Conservation (phyloP, 176 grass and related monocot species). For the Tuctoria greenei region DNA sequence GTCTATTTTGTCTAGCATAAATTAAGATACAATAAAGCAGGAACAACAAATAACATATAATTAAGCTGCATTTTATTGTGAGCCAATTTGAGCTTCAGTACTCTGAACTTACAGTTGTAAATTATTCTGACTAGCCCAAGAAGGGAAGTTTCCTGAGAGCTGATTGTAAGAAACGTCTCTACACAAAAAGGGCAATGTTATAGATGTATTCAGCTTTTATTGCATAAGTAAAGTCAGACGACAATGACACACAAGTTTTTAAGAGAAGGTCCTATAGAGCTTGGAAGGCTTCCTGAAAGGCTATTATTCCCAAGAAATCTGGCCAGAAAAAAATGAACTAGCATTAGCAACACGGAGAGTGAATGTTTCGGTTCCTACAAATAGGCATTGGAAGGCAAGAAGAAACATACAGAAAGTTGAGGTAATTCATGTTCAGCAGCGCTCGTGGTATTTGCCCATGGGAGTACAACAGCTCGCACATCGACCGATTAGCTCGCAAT, state of each 20-base stretch:
- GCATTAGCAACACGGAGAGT: no score
- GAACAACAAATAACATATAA: no score
- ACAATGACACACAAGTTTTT: constrained; percentile 52
- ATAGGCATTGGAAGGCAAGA: no score
- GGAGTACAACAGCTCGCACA: background rate
- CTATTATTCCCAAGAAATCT: constrained; percentile 95
- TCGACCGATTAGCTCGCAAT: constrained; percentile 23
- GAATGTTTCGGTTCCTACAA: no score
- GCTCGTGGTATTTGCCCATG: background rate
- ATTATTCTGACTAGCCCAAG: constrained; percentile 55
- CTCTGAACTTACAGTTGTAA: constrained; percentile 75
- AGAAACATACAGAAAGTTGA: no score
- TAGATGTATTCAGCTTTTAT: background rate
- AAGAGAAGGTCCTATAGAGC: constrained; percentile 46
- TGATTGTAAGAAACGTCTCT: constrained; percentile 97
- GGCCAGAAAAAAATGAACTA: background rate
- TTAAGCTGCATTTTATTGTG: background rate
- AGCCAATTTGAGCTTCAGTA: background rate
- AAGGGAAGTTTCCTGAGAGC: constrained; percentile 69
- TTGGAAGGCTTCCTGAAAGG: constrained; percentile 72
- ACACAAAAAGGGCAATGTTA: constrained; percentile 20
- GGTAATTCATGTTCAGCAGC: no score
- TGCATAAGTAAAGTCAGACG: background rate
- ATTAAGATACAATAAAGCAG: background rate
- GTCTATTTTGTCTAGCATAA: background rate